Evolutionary conservation across 257 asterid genomes (phyloP).

Genomic region (Rhazya stricta): DNA sequence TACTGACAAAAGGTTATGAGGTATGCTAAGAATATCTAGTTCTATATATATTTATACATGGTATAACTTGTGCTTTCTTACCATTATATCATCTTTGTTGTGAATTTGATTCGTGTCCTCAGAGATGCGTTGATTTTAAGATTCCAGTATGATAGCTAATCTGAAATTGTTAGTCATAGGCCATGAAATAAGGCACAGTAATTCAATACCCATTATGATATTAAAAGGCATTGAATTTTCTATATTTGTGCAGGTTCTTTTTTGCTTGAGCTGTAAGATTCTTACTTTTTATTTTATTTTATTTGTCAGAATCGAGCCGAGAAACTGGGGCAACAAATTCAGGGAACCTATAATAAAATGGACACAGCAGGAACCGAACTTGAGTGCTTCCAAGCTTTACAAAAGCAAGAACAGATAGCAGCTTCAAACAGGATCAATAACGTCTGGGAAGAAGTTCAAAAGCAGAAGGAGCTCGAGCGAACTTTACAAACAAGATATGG

Average conservation of each 20-base stretch:
- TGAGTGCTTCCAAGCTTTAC: conserved; percentile 77
- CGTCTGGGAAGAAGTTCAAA: conserved; percentile 98
- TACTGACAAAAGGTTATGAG: conserved; percentile 90
- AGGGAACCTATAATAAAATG: conserved; percentile 73
- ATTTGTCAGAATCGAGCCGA: conserved; percentile 62
- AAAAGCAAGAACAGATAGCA: conserved; percentile 72
- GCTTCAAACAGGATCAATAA: conserved; percentile 71
- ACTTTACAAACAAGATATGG: conserved; percentile 67
- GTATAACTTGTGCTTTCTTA: neutral
- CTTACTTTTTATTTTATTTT: neutral
- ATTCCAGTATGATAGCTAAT: neutral
- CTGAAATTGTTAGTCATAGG: neutral
- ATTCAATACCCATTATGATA: neutral
- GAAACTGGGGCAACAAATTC: conserved; percentile 72
- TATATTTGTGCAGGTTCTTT: neutral
- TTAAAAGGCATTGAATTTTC: neutral
- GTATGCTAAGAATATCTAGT: conserved; percentile 26
- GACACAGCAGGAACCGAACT: conserved; percentile 87
- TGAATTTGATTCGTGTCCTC: neutral
- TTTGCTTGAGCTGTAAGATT: neutral
- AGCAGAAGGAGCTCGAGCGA: conserved; percentile 87
- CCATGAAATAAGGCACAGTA: too few relatives aligned
- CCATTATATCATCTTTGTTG: neutral
- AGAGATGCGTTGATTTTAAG: neutral
- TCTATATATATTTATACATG: too few relatives aligned